phyloP scores from a whole-genome alignment of 768 basidiomycete genomes.

The Saitozyma sp. region DNA sequence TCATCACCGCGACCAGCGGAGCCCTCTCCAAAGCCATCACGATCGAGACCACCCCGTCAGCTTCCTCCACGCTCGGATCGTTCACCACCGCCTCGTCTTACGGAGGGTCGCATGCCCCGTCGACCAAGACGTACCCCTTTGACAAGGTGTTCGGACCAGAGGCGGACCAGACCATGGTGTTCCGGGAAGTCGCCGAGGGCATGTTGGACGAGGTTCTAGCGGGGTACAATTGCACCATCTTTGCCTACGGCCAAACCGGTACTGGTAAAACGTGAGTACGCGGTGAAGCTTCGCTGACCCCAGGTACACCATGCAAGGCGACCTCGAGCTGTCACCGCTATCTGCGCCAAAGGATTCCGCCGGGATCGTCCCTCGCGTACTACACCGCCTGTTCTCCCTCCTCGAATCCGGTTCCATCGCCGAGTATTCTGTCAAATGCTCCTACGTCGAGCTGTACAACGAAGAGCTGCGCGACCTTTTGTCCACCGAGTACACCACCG shows the following conservation, averaged over 20 bases:
- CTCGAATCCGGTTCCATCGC: constrained; percentile 67
- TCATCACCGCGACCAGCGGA: constrained; percentile 76
- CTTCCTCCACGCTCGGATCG: constrained; percentile 32
- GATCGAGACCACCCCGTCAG: constrained; percentile 63
- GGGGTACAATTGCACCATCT: constrained; percentile 96
- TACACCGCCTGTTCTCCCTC: constrained; percentile 86
- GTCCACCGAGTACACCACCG: constrained; percentile 63
- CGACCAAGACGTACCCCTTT: constrained; percentile 75
- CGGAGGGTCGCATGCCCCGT: constrained; percentile 38
- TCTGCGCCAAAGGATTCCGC: constrained; percentile 78
- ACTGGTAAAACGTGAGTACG: constrained; percentile 90
- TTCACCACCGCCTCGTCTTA: constrained; percentile 47
- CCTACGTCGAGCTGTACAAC: constrained; percentile 94
- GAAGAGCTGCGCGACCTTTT: constrained; percentile 96
- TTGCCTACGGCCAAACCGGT: constrained; percentile 97
- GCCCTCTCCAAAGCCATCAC: constrained; percentile 73
- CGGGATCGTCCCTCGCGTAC: constrained; percentile 91
- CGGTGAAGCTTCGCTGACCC: neutral
- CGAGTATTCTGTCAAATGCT: constrained; percentile 91
- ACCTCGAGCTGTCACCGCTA: constrained; percentile 62
- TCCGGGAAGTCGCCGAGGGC: constrained; percentile 87
- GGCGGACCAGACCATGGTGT: constrained; percentile 91
- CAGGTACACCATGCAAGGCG: constrained; percentile 94
- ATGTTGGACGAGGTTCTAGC: constrained; percentile 90
- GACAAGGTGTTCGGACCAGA: constrained; percentile 96